phyloP scores from a whole-genome alignment of 2,329 filamentous ascomycete species.

The Ophiocordyceps camponoti-rufipedis region DNA sequence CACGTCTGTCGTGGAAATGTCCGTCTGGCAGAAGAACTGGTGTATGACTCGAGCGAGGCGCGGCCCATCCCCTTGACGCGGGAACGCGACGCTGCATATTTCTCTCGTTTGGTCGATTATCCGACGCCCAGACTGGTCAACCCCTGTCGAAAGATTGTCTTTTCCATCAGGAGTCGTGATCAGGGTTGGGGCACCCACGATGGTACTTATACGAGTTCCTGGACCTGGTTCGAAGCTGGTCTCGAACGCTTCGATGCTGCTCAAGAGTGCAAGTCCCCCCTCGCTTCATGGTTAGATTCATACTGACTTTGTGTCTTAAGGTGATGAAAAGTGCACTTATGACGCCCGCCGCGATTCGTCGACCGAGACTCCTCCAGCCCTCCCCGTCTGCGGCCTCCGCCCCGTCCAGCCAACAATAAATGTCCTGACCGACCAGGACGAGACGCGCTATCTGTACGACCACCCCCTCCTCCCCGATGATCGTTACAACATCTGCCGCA shows the following conservation, averaged over 20 bases:
- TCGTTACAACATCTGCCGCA: slow-evolving; percentile 28
- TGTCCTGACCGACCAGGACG: slow-evolving; percentile 3
- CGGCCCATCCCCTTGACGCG: slow-evolving; percentile 9
- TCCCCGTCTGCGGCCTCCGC: slow-evolving; percentile 17
- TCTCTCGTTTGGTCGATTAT: slow-evolving; percentile 17
- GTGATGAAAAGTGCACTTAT: slow-evolving; percentile 11
- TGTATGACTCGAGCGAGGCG: slow-evolving; percentile 12
- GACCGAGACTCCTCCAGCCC: slow-evolving; percentile 5
- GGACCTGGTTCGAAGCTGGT: slow-evolving; percentile 46
- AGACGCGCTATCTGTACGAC: slow-evolving; percentile 10
- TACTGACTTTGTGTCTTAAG: slow-evolving; percentile 3
- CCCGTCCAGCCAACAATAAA: slow-evolving; percentile 15
- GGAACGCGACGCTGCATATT: slow-evolving; percentile 12
- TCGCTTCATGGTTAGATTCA: no score
- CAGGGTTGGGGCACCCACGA: slow-evolving; percentile 34
- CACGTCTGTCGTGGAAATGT: slow-evolving; percentile 7
- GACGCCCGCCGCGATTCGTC: slow-evolving; percentile 10
- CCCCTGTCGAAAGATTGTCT: slow-evolving; percentile 42
- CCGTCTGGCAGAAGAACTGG: slow-evolving; percentile 9
- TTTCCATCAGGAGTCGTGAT: slow-evolving; percentile 36
- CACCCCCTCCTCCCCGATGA: slow-evolving; percentile 17
- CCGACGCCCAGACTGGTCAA: slow-evolving; percentile 21
- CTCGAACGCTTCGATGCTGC: slow-evolving; percentile 33
- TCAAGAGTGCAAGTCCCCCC: slow-evolving; percentile 9
- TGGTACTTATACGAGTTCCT: slow-evolving; percentile 28